Base-by-base conservation (phyloP, 768 basidiomycete genomes). In the Phaffia australis region DNA sequence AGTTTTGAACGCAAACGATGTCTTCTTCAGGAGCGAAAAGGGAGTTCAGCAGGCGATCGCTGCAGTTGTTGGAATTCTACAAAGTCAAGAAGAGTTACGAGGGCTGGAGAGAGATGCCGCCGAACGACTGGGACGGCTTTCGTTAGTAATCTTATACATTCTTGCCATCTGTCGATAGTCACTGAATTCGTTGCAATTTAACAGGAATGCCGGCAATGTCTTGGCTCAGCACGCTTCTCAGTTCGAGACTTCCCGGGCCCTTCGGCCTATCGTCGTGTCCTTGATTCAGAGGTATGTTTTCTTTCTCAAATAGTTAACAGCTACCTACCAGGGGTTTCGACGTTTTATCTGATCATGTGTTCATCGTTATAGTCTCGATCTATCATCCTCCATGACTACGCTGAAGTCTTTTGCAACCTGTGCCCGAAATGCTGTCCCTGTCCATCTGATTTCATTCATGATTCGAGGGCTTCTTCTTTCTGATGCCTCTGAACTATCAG, bases 341-440 rank as follows among this genome's bases (percentile, higher is more conserved):
- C 14, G 30, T 21, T 30, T n/a, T 23, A 42, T 42, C 21, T 49
- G 18, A 8, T 49, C 1, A 5, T 25, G 42, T 51, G 16, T 50
- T 19, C 0, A 14, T 57, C 47, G 5, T 23, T 19, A 8, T 52
- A 66, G 65, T 55, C 66, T 60, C 50, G 60, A 57, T 56, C 25
- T 56, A 6, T 46, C 60, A 21, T 32, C 47, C n/a, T 30, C 60
- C 29, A 29, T 61, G 16, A 23, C 56, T n/a, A 63, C 59, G 25
- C 66, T 67, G n/a, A 50, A 62, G 35, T 30, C 66, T 18, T 67
- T 62, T 55, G 32, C 63, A 47, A 56, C 66, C 46, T 67, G 54
- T 25, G 55, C 66, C 16, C 54, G 49, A 23, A 52, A 54, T 23
- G 60, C 66, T 14, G 55, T 61, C 16, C 47, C 66, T 5, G 9